These are phyloP conservation scores for Waltiozyma sp. DNA, from an alignment of 1,139 yeast species.

Conservation along the genomic window DNA sequence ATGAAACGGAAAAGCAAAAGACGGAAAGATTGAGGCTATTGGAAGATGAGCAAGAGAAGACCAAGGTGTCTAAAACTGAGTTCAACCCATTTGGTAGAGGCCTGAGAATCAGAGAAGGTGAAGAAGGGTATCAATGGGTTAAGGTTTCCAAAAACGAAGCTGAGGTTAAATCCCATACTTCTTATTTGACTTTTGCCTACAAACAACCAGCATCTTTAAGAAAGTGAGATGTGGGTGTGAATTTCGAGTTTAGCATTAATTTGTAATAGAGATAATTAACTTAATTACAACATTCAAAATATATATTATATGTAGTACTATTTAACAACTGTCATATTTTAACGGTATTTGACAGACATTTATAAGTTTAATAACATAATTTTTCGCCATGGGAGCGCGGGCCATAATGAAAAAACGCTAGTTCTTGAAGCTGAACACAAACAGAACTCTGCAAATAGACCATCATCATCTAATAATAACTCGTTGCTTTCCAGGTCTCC, in stretches of 20 bases:
- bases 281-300: too few relatives aligned
- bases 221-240: neutral
- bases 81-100: constrained; percentile 86
- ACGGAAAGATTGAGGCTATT: constrained; percentile 18
- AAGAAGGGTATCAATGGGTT: constrained; percentile 65
- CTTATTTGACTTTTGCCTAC: constrained; percentile 84
- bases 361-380: too few relatives aligned
- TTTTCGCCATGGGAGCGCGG: too few relatives aligned
- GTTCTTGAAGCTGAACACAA: too few relatives aligned
- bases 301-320: too few relatives aligned
- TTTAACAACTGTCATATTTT: too few relatives aligned
- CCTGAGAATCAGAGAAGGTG: constrained; percentile 75
- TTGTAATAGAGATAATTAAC: too few relatives aligned
- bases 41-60: constrained; percentile 19
- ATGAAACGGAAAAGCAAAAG: constrained; percentile 6
- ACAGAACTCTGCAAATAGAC: too few relatives aligned
- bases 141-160: constrained; percentile 73
- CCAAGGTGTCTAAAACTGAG: constrained; percentile 35
- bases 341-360: too few relatives aligned
- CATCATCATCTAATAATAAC: too few relatives aligned
- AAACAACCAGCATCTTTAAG: constrained; percentile 16
- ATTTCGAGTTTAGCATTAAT: neutral
- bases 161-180: constrained; percentile 88
- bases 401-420: too few relatives aligned
- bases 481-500: too few relatives aligned